Conservation (phyloP, 192 early-diverging fungal genomes). For the Geranomyces michiganensis region DNA sequence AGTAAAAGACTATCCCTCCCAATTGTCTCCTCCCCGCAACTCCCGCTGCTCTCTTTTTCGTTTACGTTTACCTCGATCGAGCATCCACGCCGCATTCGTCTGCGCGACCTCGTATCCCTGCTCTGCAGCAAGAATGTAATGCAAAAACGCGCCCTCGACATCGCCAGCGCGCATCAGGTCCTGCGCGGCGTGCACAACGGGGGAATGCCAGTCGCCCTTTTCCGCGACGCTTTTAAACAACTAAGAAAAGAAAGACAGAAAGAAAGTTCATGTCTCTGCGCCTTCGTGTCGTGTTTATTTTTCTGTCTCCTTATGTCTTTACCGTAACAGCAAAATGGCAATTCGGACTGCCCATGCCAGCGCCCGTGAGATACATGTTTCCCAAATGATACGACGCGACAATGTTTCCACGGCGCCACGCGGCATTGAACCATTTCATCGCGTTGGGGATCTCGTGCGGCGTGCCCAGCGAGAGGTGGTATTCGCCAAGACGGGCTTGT, state of each 20-base stretch:
- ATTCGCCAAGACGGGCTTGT: constrained; percentile 72
- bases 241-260: constrained; percentile 33
- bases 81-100: constrained; percentile 85
- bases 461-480: constrained; percentile 35
- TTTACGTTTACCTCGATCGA: constrained; percentile 61
- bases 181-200: constrained; percentile 62
- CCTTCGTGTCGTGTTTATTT: too few relatives aligned
- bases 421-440: constrained; percentile 55
- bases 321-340: constrained; percentile 74
- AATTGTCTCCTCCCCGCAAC: too few relatives aligned
- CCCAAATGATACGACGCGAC: constrained; percentile 82
- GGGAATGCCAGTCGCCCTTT: constrained; percentile 79
- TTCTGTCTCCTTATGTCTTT: constrained; percentile 23
- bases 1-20: too few relatives aligned
- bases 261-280: too few relatives aligned
- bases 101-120: constrained; percentile 86
- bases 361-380: constrained; percentile 66
- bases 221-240: constrained; percentile 82
- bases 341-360: constrained; percentile 41
- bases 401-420: constrained; percentile 68
- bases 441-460: constrained; percentile 46
- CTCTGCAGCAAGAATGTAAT: constrained; percentile 86
- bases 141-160: constrained; percentile 67
- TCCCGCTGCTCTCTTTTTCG: too few relatives aligned
- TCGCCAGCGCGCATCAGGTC: constrained; percentile 65